Evolutionary conservation across 73 alveolate genomes (phyloP), one percentile per base, ranked within the genome.

Genomic region (Paramecium primaurelia): DNA sequence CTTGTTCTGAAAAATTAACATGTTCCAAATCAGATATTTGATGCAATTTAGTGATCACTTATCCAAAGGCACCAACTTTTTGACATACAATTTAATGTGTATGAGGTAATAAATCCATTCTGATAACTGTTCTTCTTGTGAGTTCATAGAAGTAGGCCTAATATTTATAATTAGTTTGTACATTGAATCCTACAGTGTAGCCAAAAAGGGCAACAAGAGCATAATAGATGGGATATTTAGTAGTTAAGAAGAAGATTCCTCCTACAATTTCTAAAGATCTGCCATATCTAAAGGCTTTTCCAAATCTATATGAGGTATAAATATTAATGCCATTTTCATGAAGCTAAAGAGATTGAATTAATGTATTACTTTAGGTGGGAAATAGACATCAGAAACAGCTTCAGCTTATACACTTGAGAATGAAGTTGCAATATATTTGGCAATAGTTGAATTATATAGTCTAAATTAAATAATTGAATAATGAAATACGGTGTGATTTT

Each of bases 31-130:
- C 94, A 22, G 71, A 59, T 16, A 89, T 71, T 54, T 83, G 18
- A 40, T 45, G 86, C 18, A 89, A 59, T 44, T 89, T 71, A 16
- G 94, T 89, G 34, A 71, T 40, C 77, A 89, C 71, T 18, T 71
- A 71, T 28, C 94, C 94, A 45, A 89, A 89, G 3, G 92, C 94
- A 28, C 90, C 94, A 16, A 89, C 44, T 64, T 83, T 89, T 47
- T 89, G 36, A 20, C 71, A 92, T 20, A 71, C 88, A 10, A 89
- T 89, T 37, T 71, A 47, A 71, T 89, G 64, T 32, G 88, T 59
- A 73, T 89, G 94, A 45, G 94, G 94, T n/a, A 89, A 83, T 20
- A 89, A 40, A 58, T 89, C 94, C 94, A 89, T 89, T 69, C 94
- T 69, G 9, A 89, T 83, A 8, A 89, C 94, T 40, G 75, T 40